These are phyloP conservation scores for Casuarina glauca DNA, from an alignment of 306 rosid species.

Conservation along the genomic window DNA sequence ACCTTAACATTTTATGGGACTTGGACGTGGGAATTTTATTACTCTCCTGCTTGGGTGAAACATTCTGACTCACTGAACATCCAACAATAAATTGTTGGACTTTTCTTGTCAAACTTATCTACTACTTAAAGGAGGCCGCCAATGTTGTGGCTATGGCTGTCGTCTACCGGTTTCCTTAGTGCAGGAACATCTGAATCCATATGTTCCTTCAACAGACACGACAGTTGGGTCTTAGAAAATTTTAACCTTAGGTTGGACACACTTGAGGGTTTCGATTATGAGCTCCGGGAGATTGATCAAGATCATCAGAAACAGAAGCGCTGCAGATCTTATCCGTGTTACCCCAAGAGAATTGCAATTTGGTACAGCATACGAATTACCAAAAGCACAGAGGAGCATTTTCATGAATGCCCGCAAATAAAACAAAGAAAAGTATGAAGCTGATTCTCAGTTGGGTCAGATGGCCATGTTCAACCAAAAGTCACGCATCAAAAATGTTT, in stretches of 20 bases:
- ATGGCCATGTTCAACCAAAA: constrained; percentile 29
- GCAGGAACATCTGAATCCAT: constrained; percentile 1
- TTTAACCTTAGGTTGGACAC: constrained; percentile 16
- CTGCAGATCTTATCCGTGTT: constrained; percentile 20
- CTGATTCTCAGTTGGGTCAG: constrained; percentile 18
- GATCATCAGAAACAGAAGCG: constrained; percentile 33
- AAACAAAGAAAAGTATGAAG: constrained; percentile 27
- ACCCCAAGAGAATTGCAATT: constrained; percentile 19
- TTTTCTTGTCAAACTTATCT: not conserved
- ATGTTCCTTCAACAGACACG: constrained; percentile 10
- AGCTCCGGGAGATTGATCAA: constrained; percentile 22
- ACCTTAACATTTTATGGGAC: not conserved
- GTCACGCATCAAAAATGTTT: constrained; percentile 21
- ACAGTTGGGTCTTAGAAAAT: not conserved
- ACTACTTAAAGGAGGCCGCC: not conserved
- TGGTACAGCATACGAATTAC: constrained; percentile 31
- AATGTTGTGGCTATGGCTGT: not conserved
- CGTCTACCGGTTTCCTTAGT: constrained; percentile 1
- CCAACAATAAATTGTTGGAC: not conserved
- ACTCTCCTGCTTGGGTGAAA: not conserved
- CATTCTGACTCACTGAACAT: not conserved
- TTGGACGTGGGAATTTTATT: not conserved
- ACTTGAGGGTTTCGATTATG: constrained; percentile 2
- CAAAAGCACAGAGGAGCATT: constrained; percentile 29
- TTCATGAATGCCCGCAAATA: constrained; percentile 27